phyloP scores from a whole-genome alignment of 768 basidiomycete genomes.

The Tulasnella sp. region DNA sequence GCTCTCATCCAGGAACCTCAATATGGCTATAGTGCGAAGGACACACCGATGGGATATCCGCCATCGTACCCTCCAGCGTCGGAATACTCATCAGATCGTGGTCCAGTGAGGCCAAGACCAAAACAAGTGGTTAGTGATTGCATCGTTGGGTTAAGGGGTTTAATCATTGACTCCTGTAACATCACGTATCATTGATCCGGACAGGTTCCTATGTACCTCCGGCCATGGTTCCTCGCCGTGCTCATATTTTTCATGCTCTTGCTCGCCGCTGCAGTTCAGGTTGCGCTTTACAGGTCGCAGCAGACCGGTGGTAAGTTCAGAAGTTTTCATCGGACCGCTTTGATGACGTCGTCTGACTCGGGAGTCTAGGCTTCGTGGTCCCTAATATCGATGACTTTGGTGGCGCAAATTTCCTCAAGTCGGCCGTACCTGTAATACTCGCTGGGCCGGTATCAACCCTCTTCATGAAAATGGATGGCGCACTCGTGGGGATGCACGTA shows the following conservation, averaged over 20 bases:
- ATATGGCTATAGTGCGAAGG: no score
- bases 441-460: background rate
- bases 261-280: background rate
- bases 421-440: constrained; percentile 4
- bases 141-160: no score
- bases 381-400: constrained; percentile 2
- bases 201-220: constrained; percentile 9
- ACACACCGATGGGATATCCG: no score
- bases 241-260: background rate
- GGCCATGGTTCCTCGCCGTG: background rate
- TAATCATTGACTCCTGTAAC: no score
- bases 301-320: background rate
- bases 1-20: no score
- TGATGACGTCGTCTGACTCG: background rate
- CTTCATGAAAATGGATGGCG: constrained; percentile 7
- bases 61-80: no score
- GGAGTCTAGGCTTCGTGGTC: no score
- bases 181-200: no score
- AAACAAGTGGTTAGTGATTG: no score
- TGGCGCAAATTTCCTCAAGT: constrained; percentile 14
- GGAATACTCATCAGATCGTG: no score
- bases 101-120: no score
- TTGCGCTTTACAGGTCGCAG: background rate
- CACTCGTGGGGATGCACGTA: constrained; percentile 7
- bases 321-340: background rate